A percentile compares a stretch with the other conserved stretches of the same genome.
Evolutionary conservation across 1,284 basidiomycete species (phyloP).

Genomic region (Nidula niveotomentosa): DNA sequence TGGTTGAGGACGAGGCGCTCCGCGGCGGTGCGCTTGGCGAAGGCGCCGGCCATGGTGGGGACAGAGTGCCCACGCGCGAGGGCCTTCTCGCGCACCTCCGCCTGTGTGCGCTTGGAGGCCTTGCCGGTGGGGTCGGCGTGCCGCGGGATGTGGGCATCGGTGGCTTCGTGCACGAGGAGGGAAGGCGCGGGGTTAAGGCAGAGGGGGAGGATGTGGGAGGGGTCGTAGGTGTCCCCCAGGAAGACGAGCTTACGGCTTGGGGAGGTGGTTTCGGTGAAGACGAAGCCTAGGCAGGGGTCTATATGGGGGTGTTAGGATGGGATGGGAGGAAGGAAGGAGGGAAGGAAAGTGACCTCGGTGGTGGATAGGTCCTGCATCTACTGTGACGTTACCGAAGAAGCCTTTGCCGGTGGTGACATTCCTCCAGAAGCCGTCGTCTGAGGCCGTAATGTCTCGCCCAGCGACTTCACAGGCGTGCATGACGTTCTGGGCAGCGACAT

Average conservation of each 20-base stretch:
- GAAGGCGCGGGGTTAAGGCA: conserved; percentile 45
- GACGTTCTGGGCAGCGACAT: conserved; percentile 29
- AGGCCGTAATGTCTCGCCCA: conserved; percentile 65
- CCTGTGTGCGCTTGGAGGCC: conserved; percentile 40
- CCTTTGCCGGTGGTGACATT: conserved; percentile 40
- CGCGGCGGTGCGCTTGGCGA: conserved; percentile 69
- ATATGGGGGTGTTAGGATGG: conserved; percentile 3
- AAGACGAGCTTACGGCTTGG: conserved; percentile 50
- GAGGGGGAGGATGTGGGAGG: conserved; percentile 55
- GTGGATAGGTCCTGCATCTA: conserved; percentile 78
- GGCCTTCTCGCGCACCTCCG: conserved; percentile 56
- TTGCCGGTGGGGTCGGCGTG: conserved; percentile 44
- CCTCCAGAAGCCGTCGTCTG: conserved; percentile 73
- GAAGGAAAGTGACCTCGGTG: conserved; percentile 68
- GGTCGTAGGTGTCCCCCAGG: conserved; percentile 69
- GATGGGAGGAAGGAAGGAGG: neutral
- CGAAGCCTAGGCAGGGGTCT: conserved; percentile 86
- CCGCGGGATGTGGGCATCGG: conserved; percentile 75
- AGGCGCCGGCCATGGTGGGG: conserved; percentile 79
- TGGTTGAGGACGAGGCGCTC: conserved; percentile 79
- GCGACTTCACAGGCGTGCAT: conserved; percentile 69
- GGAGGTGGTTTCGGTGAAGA: conserved; percentile 64
- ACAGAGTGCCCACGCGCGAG: conserved; percentile 79
- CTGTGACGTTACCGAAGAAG: conserved; percentile 44
- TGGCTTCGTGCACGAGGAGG: conserved; percentile 81